Conservation (phyloP, 2,329 filamentous ascomycete genomes). For the Aquanectria penicillioides region DNA sequence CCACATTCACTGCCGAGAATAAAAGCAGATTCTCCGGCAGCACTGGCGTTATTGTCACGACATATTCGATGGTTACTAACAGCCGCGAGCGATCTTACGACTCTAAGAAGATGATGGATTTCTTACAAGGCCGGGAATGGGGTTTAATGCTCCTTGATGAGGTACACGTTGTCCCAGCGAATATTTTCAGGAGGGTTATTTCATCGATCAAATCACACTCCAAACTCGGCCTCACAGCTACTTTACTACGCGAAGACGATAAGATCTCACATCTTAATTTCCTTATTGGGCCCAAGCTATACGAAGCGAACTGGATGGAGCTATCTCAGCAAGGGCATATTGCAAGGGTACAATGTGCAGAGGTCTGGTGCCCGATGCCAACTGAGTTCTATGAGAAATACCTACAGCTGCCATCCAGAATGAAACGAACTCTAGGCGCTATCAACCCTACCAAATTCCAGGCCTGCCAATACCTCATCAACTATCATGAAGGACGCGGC, state of each 20-base stretch:
- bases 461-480: slow-evolving; percentile 91
- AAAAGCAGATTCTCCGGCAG: slow-evolving; percentile 82
- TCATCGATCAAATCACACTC: slow-evolving; percentile 88
- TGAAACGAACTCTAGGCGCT: slow-evolving; percentile 69
- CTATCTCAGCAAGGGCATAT: slow-evolving; percentile 92
- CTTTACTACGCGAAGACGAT: slow-evolving; percentile 89
- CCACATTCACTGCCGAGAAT: slow-evolving; percentile 87
- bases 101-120: slow-evolving; percentile 92
- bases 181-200: slow-evolving; percentile 90
- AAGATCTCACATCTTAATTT: slow-evolving; percentile 96
- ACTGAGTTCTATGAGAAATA: slow-evolving; percentile 94
- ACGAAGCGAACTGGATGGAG: slow-evolving; percentile 98
- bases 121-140: slow-evolving; percentile 85
- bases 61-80: slow-evolving; percentile 93
- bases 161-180: slow-evolving; percentile 91
- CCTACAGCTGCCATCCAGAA: slow-evolving; percentile 65
- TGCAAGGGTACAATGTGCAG: slow-evolving; percentile 90
- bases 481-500: slow-evolving; percentile 89
- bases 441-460: slow-evolving; percentile 97
- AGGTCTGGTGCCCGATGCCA: slow-evolving; percentile 97
- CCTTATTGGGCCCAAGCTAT: slow-evolving; percentile 90
- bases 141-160: slow-evolving; percentile 93
- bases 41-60: slow-evolving; percentile 91
- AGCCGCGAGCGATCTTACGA: slow-evolving; percentile 84
- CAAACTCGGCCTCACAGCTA: slow-evolving; percentile 90